phyloP scores from a whole-genome alignment of 176 grass and related monocot species.

The maize (Zea mays) region DNA sequence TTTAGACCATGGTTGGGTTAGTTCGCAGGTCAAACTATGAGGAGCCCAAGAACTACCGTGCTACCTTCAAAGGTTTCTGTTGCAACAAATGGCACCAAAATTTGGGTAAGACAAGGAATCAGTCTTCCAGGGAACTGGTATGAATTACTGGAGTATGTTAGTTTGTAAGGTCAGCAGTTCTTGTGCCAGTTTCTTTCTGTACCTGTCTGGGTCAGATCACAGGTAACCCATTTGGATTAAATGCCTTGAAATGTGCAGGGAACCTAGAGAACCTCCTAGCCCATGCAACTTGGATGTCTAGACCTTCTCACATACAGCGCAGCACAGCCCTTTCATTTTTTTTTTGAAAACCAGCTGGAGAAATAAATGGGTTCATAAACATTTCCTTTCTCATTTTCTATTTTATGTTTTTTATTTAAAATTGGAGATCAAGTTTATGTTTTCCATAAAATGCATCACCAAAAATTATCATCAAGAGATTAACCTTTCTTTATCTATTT shows the following conservation, averaged over 20 bases:
- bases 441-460: too few relatives aligned
- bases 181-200: slow-evolving; percentile 2
- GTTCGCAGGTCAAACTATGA: not conserved
- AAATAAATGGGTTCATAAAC: too few relatives aligned
- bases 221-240: too few relatives aligned
- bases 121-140: not conserved
- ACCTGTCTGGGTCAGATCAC: slow-evolving; percentile 19
- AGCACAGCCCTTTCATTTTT: too few relatives aligned
- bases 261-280: slow-evolving; percentile 31
- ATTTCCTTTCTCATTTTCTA: too few relatives aligned
- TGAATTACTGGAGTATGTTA: slow-evolving; percentile 16
- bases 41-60: not conserved
- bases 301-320: not conserved
- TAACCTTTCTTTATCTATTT: too few relatives aligned
- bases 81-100: not conserved
- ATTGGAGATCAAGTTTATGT: too few relatives aligned
- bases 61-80: slow-evolving; percentile 25
- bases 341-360: too few relatives aligned
- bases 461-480: too few relatives aligned
- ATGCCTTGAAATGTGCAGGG: slow-evolving; percentile 15
- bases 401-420: too few relatives aligned
- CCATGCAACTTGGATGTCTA: slow-evolving; percentile 27
- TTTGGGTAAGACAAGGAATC: slow-evolving; percentile 6
- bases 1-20: slow-evolving; percentile 2
- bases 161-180: not conserved